A percentile compares a stretch with the other conserved stretches of the same genome.
phyloP scores from a whole-genome alignment of 2,329 filamentous ascomycete genomes.

The Leptographium procerum region DNA sequence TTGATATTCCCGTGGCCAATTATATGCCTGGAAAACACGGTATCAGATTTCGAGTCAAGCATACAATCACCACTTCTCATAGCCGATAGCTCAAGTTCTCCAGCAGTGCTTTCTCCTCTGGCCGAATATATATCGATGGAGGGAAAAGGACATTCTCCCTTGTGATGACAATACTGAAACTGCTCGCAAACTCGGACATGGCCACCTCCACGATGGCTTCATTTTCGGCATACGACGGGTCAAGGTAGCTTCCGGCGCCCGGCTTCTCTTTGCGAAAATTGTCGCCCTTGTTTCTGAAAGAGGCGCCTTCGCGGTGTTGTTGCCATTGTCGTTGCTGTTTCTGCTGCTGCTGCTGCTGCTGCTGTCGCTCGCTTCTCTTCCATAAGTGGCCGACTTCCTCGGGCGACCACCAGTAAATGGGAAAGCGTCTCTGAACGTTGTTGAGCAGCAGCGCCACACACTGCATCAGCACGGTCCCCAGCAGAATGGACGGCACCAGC shows the following conservation, averaged over 20 bases:
- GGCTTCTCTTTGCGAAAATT: not conserved
- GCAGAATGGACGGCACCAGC: slow-evolving; percentile 49
- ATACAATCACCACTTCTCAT: not conserved
- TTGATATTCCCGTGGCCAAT: too few relatives aligned
- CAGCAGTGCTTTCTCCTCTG: not conserved
- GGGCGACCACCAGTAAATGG: slow-evolving; percentile 60
- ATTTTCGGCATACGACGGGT: not conserved
- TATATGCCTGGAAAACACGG: too few relatives aligned
- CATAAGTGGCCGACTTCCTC: slow-evolving; percentile 19
- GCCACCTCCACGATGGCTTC: not conserved
- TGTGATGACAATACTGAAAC: not conserved
- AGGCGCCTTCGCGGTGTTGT: too few relatives aligned
- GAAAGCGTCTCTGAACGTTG: slow-evolving; percentile 56
- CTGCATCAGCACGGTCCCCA: slow-evolving; percentile 52
- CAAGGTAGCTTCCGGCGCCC: not conserved
- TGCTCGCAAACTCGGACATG: not conserved
- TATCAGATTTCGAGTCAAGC: not conserved
- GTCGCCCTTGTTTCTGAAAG: not conserved
- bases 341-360: not conserved
- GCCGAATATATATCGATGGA: not conserved
- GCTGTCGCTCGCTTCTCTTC: not conserved
- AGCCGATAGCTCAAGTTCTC: not conserved
- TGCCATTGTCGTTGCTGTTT: too few relatives aligned
- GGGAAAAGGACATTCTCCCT: not conserved
- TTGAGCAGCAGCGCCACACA: slow-evolving; percentile 52